A percentile compares a stretch with the other conserved stretches of the same genome.
These are phyloP conservation scores for Mucor racemosus DNA, from an alignment of 371 early-diverging fungal species.

Conservation along the genomic window DNA sequence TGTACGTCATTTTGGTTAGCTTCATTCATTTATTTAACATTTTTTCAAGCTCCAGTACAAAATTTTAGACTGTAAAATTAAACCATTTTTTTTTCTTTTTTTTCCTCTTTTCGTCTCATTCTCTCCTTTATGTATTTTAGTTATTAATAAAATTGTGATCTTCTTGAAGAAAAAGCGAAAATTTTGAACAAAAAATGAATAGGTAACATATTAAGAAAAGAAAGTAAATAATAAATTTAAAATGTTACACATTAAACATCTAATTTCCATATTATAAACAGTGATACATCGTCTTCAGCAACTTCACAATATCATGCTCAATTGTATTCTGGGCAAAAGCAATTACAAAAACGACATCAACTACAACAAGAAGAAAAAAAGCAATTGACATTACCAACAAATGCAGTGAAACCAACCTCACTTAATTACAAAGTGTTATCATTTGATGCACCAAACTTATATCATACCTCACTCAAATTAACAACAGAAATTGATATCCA, in stretches of 20 bases:
- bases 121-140: constrained; percentile 8
- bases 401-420: constrained; percentile 22
- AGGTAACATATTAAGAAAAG: constrained; percentile 1
- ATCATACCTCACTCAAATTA: constrained; percentile 49
- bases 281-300: constrained; percentile 31
- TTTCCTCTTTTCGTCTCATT: not conserved
- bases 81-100: not conserved
- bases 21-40: not conserved
- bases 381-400: constrained; percentile 21
- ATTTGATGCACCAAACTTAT: constrained; percentile 54
- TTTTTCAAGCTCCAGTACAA: constrained; percentile 10
- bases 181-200: not conserved
- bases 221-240: not conserved
- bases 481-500: constrained; percentile 49
- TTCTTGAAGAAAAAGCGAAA: not conserved
- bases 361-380: constrained; percentile 32
- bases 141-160: not conserved
- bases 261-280: constrained; percentile 3
- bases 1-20: constrained; percentile 8
- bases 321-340: constrained; percentile 46
- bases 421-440: constrained; percentile 36
- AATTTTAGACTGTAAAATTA: not conserved
- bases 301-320: constrained; percentile 57
- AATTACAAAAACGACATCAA: constrained; percentile 39
- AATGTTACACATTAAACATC: constrained; percentile 8